phyloP scores from a whole-genome alignment of 176 grass and related monocot species.

The Eleusine coracana region DNA sequence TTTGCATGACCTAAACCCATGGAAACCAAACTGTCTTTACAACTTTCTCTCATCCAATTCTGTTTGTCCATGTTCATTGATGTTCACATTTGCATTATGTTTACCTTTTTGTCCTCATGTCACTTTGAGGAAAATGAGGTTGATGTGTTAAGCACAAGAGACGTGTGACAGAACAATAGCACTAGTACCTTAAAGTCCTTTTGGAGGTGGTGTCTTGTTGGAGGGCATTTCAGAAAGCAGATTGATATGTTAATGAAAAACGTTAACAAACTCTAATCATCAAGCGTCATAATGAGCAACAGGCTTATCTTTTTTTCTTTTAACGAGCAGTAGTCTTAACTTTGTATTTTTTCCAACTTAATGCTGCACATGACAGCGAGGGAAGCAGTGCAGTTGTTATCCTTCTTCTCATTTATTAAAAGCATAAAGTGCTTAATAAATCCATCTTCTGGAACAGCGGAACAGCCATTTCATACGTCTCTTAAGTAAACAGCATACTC shows the following conservation, averaged over 20 bases:
- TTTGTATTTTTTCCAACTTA: neutral
- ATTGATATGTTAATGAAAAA: conserved; percentile 11
- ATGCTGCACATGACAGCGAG: no score
- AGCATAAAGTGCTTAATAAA: conserved; percentile 3
- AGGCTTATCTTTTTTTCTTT: neutral
- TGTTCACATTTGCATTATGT: conserved; percentile 2
- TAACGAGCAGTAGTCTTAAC: neutral
- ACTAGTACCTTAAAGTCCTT: conserved; percentile 28
- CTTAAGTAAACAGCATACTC: neutral
- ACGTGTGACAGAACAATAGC: conserved; percentile 13
- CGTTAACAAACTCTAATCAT: neutral
- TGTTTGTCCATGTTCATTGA: neutral
- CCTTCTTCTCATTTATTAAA: neutral
- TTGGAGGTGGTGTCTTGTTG: conserved; percentile 31
- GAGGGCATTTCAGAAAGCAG: conserved; percentile 33
- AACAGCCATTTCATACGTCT: neutral
- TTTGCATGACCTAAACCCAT: conserved; percentile 19
- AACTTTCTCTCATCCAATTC: conserved; percentile 17
- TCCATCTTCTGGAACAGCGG: neutral
- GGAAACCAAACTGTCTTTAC: conserved; percentile 5
- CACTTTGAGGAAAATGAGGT: conserved; percentile 25
- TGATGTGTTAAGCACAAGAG: conserved; percentile 38
- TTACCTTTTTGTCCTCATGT: conserved; percentile 5
- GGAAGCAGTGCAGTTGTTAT: neutral
- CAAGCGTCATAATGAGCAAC: neutral